phyloP scores from a whole-genome alignment of 2,329 filamentous ascomycete species.

The Metarhizium humberi region DNA sequence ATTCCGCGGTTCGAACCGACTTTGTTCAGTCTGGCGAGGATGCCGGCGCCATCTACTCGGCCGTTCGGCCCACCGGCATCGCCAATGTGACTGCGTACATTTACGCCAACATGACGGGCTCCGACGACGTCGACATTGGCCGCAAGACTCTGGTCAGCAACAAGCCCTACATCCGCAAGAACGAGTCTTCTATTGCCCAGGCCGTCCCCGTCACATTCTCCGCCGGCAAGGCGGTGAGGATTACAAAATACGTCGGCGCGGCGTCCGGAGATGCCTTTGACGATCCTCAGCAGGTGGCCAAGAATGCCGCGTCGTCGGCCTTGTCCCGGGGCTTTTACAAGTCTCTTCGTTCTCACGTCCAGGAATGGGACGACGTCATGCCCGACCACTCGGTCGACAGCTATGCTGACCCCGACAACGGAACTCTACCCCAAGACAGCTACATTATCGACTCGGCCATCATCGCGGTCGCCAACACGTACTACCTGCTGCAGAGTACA shows the following conservation, averaged over 20 bases:
- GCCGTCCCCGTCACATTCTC: slow-evolving; percentile 42
- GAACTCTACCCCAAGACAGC: slow-evolving; percentile 45
- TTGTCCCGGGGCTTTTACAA: slow-evolving; percentile 42
- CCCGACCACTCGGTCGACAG: slow-evolving; percentile 53
- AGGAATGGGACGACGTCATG: slow-evolving; percentile 54
- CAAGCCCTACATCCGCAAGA: slow-evolving; percentile 35
- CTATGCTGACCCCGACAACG: slow-evolving; percentile 43
- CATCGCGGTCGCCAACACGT: slow-evolving; percentile 43
- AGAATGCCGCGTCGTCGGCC: slow-evolving; percentile 38
- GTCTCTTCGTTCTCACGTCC: slow-evolving; percentile 44
- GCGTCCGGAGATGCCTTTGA: slow-evolving; percentile 61
- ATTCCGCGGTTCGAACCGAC: slow-evolving; percentile 55
- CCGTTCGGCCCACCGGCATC: slow-evolving; percentile 54
- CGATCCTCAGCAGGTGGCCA: slow-evolving; percentile 45
- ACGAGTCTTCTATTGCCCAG: slow-evolving; percentile 57
- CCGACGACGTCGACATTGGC: slow-evolving; percentile 30
- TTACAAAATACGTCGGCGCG: slow-evolving; percentile 60
- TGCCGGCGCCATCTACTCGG: slow-evolving; percentile 48
- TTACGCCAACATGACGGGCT: slow-evolving; percentile 31
- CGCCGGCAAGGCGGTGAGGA: slow-evolving; percentile 40
- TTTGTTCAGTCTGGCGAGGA: slow-evolving; percentile 48
- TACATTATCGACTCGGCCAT: slow-evolving; percentile 47
- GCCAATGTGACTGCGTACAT: slow-evolving; percentile 49
- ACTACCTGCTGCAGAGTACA: slow-evolving; percentile 44
- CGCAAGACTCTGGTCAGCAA: slow-evolving; percentile 9